These are phyloP conservation scores for Helianthus tuberosus DNA, from an alignment of 129 eudicot genomes.

Conservation along the genomic window DNA sequence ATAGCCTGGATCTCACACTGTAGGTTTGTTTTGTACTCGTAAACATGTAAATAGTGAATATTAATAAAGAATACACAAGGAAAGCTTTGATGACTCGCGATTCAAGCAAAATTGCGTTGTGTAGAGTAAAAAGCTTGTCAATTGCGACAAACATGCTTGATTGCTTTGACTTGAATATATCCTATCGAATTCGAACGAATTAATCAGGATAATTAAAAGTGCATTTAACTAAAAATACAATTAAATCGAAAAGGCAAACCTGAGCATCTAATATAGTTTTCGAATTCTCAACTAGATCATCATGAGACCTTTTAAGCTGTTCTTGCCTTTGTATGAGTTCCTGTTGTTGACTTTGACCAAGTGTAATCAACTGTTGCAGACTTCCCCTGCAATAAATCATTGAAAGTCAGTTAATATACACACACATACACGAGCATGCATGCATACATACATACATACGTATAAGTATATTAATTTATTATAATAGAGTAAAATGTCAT, in stretches of 20 bases:
- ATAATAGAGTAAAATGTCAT: too few species aligned
- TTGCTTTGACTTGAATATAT: conserved; percentile 86
- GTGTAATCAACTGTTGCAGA: conserved; percentile 54
- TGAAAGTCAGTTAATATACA: conserved; percentile 7
- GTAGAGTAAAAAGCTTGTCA: conserved; percentile 79
- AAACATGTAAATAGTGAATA: conserved; percentile 66
- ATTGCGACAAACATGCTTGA: conserved; percentile 77
- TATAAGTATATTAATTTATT: background rate
- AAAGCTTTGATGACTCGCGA: conserved; percentile 68
- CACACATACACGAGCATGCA: too few species aligned
- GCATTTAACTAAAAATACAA: background rate
- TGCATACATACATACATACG: too few species aligned
- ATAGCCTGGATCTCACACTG: conserved; percentile 52
- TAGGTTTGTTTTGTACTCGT: conserved; percentile 82
- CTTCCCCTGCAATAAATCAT: conserved; percentile 43
- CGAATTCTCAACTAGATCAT: conserved; percentile 61
- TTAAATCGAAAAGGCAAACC: conserved; percentile 35
- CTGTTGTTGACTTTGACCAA: conserved; percentile 67
- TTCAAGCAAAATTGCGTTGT: conserved; percentile 74
- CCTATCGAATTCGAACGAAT: conserved; percentile 38
- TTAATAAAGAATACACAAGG: conserved; percentile 48
- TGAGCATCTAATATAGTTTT: conserved; percentile 77
- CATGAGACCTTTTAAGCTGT: conserved; percentile 67
- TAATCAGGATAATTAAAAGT: background rate
- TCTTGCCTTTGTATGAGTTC: conserved; percentile 62